Evolutionary conservation across 495 filamentous ascomycete genomes (phyloP).

Genomic region (Penicillium malachiteum): DNA sequence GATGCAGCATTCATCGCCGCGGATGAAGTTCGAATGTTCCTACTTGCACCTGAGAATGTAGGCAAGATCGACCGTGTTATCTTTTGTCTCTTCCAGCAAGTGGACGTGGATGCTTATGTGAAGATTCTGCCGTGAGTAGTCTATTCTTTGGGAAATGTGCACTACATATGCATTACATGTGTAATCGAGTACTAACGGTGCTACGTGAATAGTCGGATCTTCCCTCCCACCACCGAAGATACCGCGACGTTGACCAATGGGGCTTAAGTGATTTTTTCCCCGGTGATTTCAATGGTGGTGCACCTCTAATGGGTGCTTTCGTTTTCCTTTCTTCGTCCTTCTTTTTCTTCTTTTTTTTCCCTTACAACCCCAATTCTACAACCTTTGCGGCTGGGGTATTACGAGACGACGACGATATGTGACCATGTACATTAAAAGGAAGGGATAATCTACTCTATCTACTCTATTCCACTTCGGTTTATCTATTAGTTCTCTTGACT

Average conservation of each 20-base stretch:
- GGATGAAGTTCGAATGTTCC: constrained; percentile 66
- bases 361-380: neutral
- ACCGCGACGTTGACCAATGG: neutral
- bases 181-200: too few relatives aligned
- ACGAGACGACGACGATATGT: constrained; percentile 9
- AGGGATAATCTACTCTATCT: neutral
- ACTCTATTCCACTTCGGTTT: neutral
- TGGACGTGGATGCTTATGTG: constrained; percentile 74
- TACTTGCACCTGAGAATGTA: constrained; percentile 56
- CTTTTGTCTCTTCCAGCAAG: constrained; percentile 75
- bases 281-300: neutral
- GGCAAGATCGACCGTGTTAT: constrained; percentile 67
- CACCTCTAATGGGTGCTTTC: too few relatives aligned
- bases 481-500: too few relatives aligned
- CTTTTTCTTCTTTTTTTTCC: neutral
- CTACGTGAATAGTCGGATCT: constrained; percentile 19
- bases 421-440: constrained; percentile 5
- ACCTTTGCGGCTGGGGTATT: neutral
- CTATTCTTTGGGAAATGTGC: neutral
- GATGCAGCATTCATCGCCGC: constrained; percentile 69
- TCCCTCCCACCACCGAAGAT: constrained; percentile 7
- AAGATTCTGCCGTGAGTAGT: constrained; percentile 67
- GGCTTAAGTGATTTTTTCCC: neutral
- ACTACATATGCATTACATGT: too few relatives aligned
- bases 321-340: too few relatives aligned